Conservation (phyloP, 805 yeast genomes). For the Saccharomycopsis lassenensis region DNA sequence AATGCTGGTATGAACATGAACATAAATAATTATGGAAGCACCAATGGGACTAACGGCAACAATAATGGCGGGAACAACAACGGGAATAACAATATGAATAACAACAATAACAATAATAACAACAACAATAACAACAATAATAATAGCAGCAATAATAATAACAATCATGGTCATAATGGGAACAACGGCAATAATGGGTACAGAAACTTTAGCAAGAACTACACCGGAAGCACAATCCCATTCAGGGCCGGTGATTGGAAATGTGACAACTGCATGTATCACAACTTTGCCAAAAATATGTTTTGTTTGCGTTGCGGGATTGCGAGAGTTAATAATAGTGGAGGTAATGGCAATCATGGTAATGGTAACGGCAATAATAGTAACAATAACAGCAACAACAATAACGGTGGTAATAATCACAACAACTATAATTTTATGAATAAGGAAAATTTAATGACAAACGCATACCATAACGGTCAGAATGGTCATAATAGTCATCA, state of each 20-base stretch:
- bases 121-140: slow-evolving; percentile 11
- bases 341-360: neutral
- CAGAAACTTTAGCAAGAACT: slow-evolving; percentile 11
- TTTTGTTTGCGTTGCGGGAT: slow-evolving; percentile 85
- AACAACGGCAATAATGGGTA: slow-evolving; percentile 4
- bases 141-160: slow-evolving; percentile 16
- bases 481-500: too few species aligned
- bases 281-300: slow-evolving; percentile 84
- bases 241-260: slow-evolving; percentile 98
- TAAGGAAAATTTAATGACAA: too few species aligned
- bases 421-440: too few species aligned
- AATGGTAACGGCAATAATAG: neutral
- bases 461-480: too few species aligned
- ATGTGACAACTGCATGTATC: slow-evolving; percentile 75
- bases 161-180: slow-evolving; percentile 12
- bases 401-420: slow-evolving; percentile 7
- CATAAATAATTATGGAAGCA: too few species aligned
- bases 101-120: slow-evolving; percentile 16
- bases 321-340: slow-evolving; percentile 32
- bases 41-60: slow-evolving; percentile 5
- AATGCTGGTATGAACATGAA: too few species aligned
- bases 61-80: slow-evolving; percentile 12
- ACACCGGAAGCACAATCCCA: slow-evolving; percentile 46
- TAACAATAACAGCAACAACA: slow-evolving; percentile 3
- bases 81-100: slow-evolving; percentile 14